A percentile compares a stretch with the other conserved stretches of the same genome.
Evolutionary conservation across 257 asterid species (phyloP).

Genomic region (Eucommia ulmoides): DNA sequence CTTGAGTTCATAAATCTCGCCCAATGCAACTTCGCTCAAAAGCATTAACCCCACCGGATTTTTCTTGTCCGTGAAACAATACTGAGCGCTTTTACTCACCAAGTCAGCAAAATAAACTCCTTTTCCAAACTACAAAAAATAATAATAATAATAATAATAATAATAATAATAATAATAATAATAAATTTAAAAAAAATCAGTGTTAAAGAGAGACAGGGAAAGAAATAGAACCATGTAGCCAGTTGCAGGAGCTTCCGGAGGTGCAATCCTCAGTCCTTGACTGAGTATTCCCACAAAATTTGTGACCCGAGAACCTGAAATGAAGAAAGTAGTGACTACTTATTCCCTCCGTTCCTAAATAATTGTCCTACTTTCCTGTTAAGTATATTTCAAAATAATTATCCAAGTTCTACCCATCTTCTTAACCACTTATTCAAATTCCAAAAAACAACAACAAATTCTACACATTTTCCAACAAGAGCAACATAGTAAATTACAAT

Average conservation of each 20-base stretch:
- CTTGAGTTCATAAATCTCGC: conserved; percentile 68
- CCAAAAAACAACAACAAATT: too few species aligned
- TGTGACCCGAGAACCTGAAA: conserved; percentile 93
- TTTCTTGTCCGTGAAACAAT: conserved; percentile 65
- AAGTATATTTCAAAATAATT: too few species aligned
- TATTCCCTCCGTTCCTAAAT: too few species aligned
- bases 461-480: too few species aligned
- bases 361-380: too few species aligned
- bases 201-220: conserved; percentile 6
- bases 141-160: too few species aligned
- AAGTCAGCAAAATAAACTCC: conserved; percentile 94
- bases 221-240: conserved; percentile 75
- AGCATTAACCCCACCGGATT: conserved; percentile 94
- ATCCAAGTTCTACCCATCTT: too few species aligned
- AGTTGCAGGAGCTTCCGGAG: conserved; percentile 98
- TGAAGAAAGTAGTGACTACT: too few species aligned
- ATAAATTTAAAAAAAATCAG: too few species aligned
- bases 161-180: too few species aligned
- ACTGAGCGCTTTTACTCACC: conserved; percentile 97
- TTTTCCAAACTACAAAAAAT: conserved; percentile 85
- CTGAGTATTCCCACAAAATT: conserved; percentile 92
- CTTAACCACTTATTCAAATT: too few species aligned
- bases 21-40: conserved; percentile 93
- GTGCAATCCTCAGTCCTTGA: conserved; percentile 97
- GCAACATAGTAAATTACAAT: too few species aligned